Percentiles rank a stretch among this genome's conserved stretches.
phyloP scores from a whole-genome alignment of 768 basidiomycete genomes.

The Melanogaster broomeanus region DNA sequence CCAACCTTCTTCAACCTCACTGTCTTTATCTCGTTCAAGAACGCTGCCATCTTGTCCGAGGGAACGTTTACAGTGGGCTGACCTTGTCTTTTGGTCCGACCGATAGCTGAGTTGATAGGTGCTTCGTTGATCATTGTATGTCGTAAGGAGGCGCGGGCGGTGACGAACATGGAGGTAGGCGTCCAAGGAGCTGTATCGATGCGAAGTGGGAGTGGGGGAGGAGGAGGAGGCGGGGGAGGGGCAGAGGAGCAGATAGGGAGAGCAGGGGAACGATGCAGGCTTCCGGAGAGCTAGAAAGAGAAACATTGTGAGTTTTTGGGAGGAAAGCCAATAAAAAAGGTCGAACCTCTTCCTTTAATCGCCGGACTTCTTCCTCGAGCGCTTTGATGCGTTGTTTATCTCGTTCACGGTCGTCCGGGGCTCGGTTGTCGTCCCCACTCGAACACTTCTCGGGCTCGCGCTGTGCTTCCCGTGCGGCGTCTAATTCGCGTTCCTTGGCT shows the following conservation, averaged over 20 bases:
- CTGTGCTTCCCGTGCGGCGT: slow-evolving; percentile 55
- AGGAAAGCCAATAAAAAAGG: background rate
- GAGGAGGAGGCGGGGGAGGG: slow-evolving; percentile 45
- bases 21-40: slow-evolving; percentile 78
- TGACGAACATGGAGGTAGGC: slow-evolving; percentile 46
- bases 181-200: slow-evolving; percentile 32
- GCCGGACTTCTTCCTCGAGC: slow-evolving; percentile 66
- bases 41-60: slow-evolving; percentile 82
- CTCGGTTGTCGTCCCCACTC: slow-evolving; percentile 36
- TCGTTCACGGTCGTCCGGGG: slow-evolving; percentile 43
- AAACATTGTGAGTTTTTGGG: too few species aligned
- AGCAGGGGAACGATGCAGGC: slow-evolving; percentile 25
- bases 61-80: slow-evolving; percentile 73
- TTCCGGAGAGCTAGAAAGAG: slow-evolving; percentile 47
- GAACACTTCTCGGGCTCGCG: slow-evolving; percentile 42
- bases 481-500: slow-evolving; percentile 65
- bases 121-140: slow-evolving; percentile 52
- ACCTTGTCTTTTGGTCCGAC: slow-evolving; percentile 47
- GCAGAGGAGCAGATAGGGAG: slow-evolving; percentile 26
- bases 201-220: slow-evolving; percentile 32
- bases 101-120: slow-evolving; percentile 51
- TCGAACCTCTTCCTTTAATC: slow-evolving; percentile 58
- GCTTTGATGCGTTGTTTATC: slow-evolving; percentile 65
- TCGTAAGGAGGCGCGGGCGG: slow-evolving; percentile 68
- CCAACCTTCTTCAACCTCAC: slow-evolving; percentile 63